Evolutionary conservation across 2,329 filamentous ascomycete genomes (phyloP), one percentile per base, ranked within the genome.

Genomic region (Colletotrichum abscissum): DNA sequence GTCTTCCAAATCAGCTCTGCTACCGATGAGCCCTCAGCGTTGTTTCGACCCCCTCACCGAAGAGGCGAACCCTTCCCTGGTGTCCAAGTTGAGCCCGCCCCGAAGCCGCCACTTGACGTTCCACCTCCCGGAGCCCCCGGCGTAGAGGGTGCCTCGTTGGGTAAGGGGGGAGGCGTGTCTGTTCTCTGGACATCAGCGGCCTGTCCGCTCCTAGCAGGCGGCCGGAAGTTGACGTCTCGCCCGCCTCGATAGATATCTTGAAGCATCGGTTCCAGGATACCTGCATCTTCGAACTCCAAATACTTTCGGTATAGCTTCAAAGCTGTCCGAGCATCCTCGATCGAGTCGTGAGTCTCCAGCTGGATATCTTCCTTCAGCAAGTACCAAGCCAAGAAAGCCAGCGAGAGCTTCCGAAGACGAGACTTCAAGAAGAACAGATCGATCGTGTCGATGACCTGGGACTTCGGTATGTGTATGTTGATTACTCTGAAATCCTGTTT

Each of bases 401-500:
- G 88, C 8, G 93, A 97, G 2, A 99, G 89, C 80, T 95, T 97
- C n/a, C 97, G 92, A 66, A 94, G 89, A 38, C 95, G 92, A 19
- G 90, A 88, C 69, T 93, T 91, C 72, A 97, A 91, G 83, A 94
- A 97, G 85, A 97, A 98, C 1, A 98, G 88, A 75, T 97, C 93
- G 76, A 95, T 95, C 0, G 97, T 99, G 83, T 99, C 97, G 68
- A 99, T 95, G 46, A 98, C 93, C 81, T 99, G 97, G 4, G 90
- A 84, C 80, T 93, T 94, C 1, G 97, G 97, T 0, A 99, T 93
- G 81, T 98, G 94, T 69, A 99, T 98, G 82, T 99, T 99, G 84
- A 98, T 97, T 69, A 97, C 97, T 66, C 97, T 94, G 84, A 99
- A 98, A 83, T 99, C 97, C 77, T 97, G 96, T 76, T 94, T 94